These are phyloP conservation scores for Pyrus hybrid DNA, from an alignment of 331 rosid species.

Conservation along the genomic window DNA sequence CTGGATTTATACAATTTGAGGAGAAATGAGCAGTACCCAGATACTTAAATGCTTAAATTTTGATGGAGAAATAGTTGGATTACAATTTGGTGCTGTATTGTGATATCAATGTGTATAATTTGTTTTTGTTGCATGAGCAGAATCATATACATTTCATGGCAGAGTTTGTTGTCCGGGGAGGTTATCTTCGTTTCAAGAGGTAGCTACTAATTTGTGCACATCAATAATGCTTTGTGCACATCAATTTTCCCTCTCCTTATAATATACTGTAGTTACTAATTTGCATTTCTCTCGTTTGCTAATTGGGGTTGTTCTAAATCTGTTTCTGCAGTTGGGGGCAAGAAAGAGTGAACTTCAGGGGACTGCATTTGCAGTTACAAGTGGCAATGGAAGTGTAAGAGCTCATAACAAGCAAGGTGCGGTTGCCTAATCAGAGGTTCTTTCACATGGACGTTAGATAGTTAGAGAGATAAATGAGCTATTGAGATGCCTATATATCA, in stretches of 20 bases:
- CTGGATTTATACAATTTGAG: neutral
- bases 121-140: conserved; percentile 27
- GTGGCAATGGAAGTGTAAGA: conserved; percentile 17
- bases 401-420: conserved; percentile 40
- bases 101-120: neutral
- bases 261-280: too few relatives aligned
- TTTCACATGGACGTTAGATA: neutral
- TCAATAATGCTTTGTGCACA: neutral
- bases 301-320: neutral
- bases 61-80: neutral
- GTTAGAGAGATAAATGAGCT: neutral
- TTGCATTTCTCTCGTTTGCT: neutral
- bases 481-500: neutral
- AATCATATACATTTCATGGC: conserved; percentile 15
- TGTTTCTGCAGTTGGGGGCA: conserved; percentile 39
- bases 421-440: neutral
- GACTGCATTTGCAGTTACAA: conserved; percentile 4
- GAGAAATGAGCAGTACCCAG: neutral
- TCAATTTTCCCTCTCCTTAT: neutral
- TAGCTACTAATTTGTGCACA: too few relatives aligned
- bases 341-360: conserved; percentile 35
- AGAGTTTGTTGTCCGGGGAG: conserved; percentile 26
- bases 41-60: neutral
- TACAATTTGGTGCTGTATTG: neutral
- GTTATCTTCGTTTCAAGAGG: conserved; percentile 44